Evolutionary conservation across 768 basidiomycete species (phyloP), one percentile per base, ranked within the genome.

Genomic region (Lentinula raphanica): DNA sequence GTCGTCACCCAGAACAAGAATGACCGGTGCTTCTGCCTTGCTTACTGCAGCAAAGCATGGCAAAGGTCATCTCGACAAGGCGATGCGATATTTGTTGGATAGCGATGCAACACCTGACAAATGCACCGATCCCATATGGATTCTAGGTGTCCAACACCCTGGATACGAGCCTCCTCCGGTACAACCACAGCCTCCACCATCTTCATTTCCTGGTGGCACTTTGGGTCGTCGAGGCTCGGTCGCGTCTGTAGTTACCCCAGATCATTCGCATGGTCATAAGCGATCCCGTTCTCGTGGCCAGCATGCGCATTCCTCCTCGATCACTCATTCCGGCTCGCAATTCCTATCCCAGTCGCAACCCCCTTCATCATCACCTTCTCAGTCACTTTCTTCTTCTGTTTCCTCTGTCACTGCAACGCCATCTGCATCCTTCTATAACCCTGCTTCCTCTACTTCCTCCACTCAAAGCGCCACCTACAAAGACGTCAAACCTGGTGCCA

Each of bases 81-180:
- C 89, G 2, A 84, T 94, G 77, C 79, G 93, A 45, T 92, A 94
- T 72, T 76, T 98, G n/a, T 79, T 96, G 60, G 95, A 98, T 73
- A 84, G 84, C 63, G 95, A 98, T 71, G 84, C 93, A 17, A 83
- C 80, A 3, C 92, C 90, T 1, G 94, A 97, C 69, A 86, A 81
- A 66, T 94, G 85, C 55, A 66, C 79, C 0, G 91, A 94, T 19
- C 82, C 87, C 0, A 96, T 98, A 28, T 97, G 94, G 94, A 72
- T 97, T 1, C 77, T 97, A 23, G 95, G 94, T 38, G 85, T 93
- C 3, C 79, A 82, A 61, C 93, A 94, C 60, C 79, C 83, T 3
- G 91, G 90, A 0, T 91, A 86, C 63, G 89, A 88, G 32, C 74
- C 76, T 3, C 64, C 75, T 0, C 65, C 63, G 15, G 56, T 65